Evolutionary conservation across 1,139 yeast species (phyloP), one percentile per base, ranked within the genome.

Genomic region (Geotrichum fermentans): DNA sequence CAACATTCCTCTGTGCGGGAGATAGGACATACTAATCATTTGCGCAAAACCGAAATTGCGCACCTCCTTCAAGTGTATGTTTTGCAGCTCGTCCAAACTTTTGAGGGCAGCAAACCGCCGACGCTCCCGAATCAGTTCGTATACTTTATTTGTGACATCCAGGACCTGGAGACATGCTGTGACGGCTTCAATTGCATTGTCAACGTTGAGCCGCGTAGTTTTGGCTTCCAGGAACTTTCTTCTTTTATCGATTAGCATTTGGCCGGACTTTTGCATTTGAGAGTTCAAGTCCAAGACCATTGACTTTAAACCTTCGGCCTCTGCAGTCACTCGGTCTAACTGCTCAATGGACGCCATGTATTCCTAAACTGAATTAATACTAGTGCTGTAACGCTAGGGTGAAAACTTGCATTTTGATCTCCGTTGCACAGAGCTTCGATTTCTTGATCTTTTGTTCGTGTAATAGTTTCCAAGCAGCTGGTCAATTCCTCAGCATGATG

Each of bases 21-120:
- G 3, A 29, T 7, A n/a, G 2, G 5, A 40, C 34, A 53, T 40
- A 40, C 43, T 58, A 39, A 72, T 64, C 46, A 68, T 57, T 46
- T 78, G 76, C 11, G 95, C 80, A 64, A 92, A 88, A 36, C 84
- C 84, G 61, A 85, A 86, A 51, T 79, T 79, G 48, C 83, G 81
- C 20, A 83, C 82, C 52, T 84, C 80, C 53, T 76, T 78, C 45
- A 85, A 70, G 57, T 85, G 89, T 39, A 84, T 72, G 51, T 76
- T 78, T 54, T 76, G 76, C 57, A 92, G 71, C 60, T 83, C 94
- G 54, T 88, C 92, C 50, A 89, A 71, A 56, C 86, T 78, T 62
- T 88, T 88, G 58, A 92, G 76, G 0, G 97, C 97, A 54, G 85
- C 85, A 66, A 88, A 92, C 60, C 87, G 86, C 56, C 83, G 83